These are phyloP conservation scores for Colletotrichum caudatum DNA, from an alignment of 2,329 filamentous ascomycete species.

Conservation along the genomic window DNA sequence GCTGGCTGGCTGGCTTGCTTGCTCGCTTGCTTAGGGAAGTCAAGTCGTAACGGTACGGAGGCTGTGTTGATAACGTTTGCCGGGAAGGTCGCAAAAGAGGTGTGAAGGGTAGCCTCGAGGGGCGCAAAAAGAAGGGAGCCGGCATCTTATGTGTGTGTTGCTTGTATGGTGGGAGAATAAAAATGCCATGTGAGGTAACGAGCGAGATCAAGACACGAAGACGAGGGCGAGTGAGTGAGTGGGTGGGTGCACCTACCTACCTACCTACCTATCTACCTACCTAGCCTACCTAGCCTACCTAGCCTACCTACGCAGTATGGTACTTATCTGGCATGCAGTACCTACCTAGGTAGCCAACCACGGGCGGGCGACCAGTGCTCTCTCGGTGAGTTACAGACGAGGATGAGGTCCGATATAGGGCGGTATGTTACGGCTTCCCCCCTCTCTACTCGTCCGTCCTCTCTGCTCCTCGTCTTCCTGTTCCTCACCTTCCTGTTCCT, in stretches of 20 bases:
- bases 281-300: too few relatives aligned
- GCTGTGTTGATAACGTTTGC: conserved; percentile 26
- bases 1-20: background rate
- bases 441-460: background rate
- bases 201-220: background rate
- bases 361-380: background rate
- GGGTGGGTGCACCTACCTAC: too few relatives aligned
- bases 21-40: background rate
- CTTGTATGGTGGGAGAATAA: background rate
- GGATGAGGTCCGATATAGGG: conserved; percentile 25
- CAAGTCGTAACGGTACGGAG: background rate
- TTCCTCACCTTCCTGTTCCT: background rate
- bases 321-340: too few relatives aligned
- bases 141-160: conserved; percentile 15
- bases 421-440: background rate
- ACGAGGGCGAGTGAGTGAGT: conserved; percentile 9
- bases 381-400: conserved; percentile 28
- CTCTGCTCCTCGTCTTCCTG: background rate
- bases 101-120: background rate
- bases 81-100: conserved; percentile 4
- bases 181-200: conserved; percentile 24
- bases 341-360: conserved; percentile 1
- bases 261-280: too few relatives aligned
- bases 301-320: too few relatives aligned
- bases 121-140: background rate